Evolutionary conservation across 1,284 basidiomycete species (phyloP).

Genomic region (Macrocybe sp.): DNA sequence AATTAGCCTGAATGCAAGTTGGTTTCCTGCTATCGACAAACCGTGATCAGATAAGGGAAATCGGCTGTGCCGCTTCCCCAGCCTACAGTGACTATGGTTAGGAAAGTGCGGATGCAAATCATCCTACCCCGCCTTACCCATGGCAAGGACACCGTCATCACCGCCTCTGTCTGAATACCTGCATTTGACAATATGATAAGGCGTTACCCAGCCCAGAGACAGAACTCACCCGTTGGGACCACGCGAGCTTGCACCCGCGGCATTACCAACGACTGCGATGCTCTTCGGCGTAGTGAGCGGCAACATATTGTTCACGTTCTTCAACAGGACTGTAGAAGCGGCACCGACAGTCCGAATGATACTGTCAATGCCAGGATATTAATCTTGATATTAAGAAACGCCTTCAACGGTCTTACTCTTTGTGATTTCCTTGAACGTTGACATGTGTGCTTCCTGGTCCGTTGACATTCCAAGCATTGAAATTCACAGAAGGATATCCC

Average conservation of each 20-base stretch:
- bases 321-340: slow-evolving; percentile 69
- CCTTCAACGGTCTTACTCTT: slow-evolving; percentile 30
- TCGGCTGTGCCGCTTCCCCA: slow-evolving; percentile 45
- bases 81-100: slow-evolving; percentile 19
- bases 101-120: not conserved
- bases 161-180: slow-evolving; percentile 42
- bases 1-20: not conserved
- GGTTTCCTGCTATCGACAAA: slow-evolving; percentile 21
- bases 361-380: slow-evolving; percentile 22
- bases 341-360: slow-evolving; percentile 65
- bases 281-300: slow-evolving; percentile 51
- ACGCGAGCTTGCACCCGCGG: slow-evolving; percentile 48
- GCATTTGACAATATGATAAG: slow-evolving; percentile 8
- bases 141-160: slow-evolving; percentile 55
- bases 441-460: slow-evolving; percentile 42
- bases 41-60: slow-evolving; percentile 46
- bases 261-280: slow-evolving; percentile 60
- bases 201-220: slow-evolving; percentile 9
- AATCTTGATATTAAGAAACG: not conserved
- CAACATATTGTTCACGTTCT: slow-evolving; percentile 55
- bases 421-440: slow-evolving; percentile 65
- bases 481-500: slow-evolving; percentile 46
- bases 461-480: slow-evolving; percentile 34
- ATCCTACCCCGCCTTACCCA: slow-evolving; percentile 47
- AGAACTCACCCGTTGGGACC: slow-evolving; percentile 56